Evolutionary conservation across 257 asterid genomes (phyloP), one percentile per base, ranked within the genome.

Genomic region (Salvia rosmarinus): DNA sequence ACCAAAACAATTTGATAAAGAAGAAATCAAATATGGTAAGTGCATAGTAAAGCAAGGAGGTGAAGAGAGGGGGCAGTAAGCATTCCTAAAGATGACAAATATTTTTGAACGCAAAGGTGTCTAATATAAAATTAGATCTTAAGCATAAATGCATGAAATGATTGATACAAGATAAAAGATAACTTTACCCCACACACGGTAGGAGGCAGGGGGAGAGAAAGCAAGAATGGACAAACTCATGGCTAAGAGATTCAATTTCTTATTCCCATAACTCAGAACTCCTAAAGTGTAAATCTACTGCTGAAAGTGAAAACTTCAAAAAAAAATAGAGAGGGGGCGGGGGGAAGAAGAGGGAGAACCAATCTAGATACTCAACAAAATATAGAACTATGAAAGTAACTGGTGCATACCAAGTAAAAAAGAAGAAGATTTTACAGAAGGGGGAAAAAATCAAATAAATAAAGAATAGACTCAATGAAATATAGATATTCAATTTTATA

Each of bases 1-100:
- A 44, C 43, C 66, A 64, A 62, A 56, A 56, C 37, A 68, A 44
- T 51, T 23, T 39, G 35, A 61, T 67, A 49, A 60, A 67, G 57
- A 66, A 37, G 40, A 56, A 54, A 40, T 59, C 9, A 75, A 42
- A 35, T 49, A 6, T n/a, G 46, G 54, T 55, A 54, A 30, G 20
- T 17, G 11, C 37, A 44, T n/a, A 6, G 25, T 52, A 9, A 70
- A 51, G 55, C 67, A 58, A 60, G 64, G 59, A 60, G 58, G 37
- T 55, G 47, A 39, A 43, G 62, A 64, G 66, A 65, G 44, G 42
- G 39, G 55, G 32, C n/a, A 17, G 37, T 21, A 21, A 39, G 47
- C 46, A 56, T 46, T 67, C 62, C 66, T 13, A 32, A 16, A 59
- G 34, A 11, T 50, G 47, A 30, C 46, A 37, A 8, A 23, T 35